Percentiles rank a stretch among this genome's conserved stretches.
Evolutionary conservation across 305 asterid genomes (phyloP).

Genomic region (Fraxinus angustifolia): DNA sequence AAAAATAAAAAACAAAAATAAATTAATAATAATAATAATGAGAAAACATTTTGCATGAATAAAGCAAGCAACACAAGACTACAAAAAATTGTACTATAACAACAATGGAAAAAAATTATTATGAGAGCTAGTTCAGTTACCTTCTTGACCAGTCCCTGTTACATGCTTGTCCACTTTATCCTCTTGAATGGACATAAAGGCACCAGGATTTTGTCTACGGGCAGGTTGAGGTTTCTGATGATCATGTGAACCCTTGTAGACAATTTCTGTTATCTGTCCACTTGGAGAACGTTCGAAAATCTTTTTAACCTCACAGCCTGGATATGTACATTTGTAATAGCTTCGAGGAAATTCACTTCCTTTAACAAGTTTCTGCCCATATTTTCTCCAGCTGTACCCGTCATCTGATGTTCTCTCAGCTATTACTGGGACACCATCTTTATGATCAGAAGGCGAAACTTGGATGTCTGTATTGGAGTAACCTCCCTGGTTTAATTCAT

Average conservation of each 20-base stretch:
- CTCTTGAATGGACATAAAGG: constrained; percentile 69
- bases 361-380: constrained; percentile 97
- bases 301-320: constrained; percentile 92
- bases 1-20: constrained; percentile 9
- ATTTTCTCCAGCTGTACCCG: constrained; percentile 95
- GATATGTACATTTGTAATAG: constrained; percentile 92
- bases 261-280: constrained; percentile 89
- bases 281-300: constrained; percentile 91
- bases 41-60: constrained; percentile 14
- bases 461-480: constrained; percentile 38
- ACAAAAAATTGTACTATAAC: constrained; percentile 8
- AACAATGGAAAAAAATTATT: background rate
- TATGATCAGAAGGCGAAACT: constrained; percentile 51
- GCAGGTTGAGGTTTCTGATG: constrained; percentile 95
- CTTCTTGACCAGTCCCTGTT: constrained; percentile 58
- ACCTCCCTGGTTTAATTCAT: constrained; percentile 46
- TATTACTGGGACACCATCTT: constrained; percentile 47
- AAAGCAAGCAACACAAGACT: constrained; percentile 6
- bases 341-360: constrained; percentile 98
- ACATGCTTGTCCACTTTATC: constrained; percentile 57
- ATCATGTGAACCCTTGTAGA: constrained; percentile 90
- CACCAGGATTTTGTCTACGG: constrained; percentile 76
- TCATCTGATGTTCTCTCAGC: constrained; percentile 94
- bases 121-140: constrained; percentile 35
- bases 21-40: background rate